phyloP scores from a whole-genome alignment of 345 rosid species.

The Aquilaria malaccensis region DNA sequence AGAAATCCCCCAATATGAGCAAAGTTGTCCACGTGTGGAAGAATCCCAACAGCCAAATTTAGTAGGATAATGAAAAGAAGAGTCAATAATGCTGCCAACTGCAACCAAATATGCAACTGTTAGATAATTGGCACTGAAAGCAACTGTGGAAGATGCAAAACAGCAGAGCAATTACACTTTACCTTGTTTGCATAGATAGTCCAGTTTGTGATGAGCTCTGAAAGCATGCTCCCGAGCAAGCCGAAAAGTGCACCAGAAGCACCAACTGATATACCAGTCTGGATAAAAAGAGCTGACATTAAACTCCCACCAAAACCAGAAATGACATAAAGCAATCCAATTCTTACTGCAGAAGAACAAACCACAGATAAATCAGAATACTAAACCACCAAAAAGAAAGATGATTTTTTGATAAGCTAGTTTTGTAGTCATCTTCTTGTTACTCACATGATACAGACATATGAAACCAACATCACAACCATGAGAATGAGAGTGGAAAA shows the following conservation, averaged over 20 bases:
- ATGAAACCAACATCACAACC: too few relatives aligned
- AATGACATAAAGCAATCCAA: conserved; percentile 68
- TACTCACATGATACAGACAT: neutral
- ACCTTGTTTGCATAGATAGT: conserved; percentile 91
- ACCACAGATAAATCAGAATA: conserved; percentile 1
- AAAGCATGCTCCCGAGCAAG: conserved; percentile 91
- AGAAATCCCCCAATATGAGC: conserved; percentile 95
- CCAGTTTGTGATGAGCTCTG: conserved; percentile 95
- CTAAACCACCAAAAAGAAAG: neutral
- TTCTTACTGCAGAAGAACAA: conserved; percentile 52
- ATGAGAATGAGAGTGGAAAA: too few relatives aligned
- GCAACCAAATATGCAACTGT: conserved; percentile 26
- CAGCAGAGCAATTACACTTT: neutral
- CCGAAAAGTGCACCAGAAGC: conserved; percentile 99
- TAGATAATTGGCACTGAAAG: conserved; percentile 10
- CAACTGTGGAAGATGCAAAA: neutral
- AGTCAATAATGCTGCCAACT: conserved; percentile 84
- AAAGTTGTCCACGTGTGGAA: conserved; percentile 96
- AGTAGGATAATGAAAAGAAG: conserved; percentile 62
- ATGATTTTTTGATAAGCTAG: too few relatives aligned
- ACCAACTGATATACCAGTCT: conserved; percentile 80
- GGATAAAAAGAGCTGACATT: conserved; percentile 77
- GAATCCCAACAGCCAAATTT: conserved; percentile 79
- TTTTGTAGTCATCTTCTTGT: neutral
- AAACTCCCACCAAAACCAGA: conserved; percentile 95